These are phyloP conservation scores for Pestalotiopsis sp. DNA, from an alignment of 2,329 filamentous ascomycete species.

Conservation along the genomic window DNA sequence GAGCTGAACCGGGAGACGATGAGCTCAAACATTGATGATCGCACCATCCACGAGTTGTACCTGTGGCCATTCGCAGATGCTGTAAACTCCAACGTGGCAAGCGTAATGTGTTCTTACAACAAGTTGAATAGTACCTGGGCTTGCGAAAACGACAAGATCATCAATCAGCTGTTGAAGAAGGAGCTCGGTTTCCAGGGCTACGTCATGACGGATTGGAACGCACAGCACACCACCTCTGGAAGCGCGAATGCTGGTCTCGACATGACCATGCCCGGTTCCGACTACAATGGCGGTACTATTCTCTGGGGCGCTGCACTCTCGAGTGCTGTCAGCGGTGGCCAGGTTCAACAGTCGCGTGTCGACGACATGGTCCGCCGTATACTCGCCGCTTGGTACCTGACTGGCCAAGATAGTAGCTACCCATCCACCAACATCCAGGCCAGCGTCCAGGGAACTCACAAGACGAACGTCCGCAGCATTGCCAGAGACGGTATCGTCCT, in stretches of 20 bases:
- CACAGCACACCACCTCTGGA: constrained; percentile 72
- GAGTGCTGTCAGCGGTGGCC: constrained; percentile 57
- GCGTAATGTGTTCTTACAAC: constrained; percentile 76
- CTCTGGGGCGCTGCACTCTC: constrained; percentile 59
- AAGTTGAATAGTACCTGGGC: constrained; percentile 70
- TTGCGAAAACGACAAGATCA: constrained; percentile 63
- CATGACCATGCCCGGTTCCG: constrained; percentile 79
- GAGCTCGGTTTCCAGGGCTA: constrained; percentile 76
- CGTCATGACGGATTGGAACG: constrained; percentile 69
- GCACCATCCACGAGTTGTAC: constrained; percentile 69
- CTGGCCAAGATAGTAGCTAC: constrained; percentile 52
- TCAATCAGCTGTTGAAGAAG: constrained; percentile 67
- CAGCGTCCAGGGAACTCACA: constrained; percentile 62
- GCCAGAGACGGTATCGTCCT: constrained; percentile 63
- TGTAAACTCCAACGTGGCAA: constrained; percentile 65
- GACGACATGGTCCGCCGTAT: constrained; percentile 71
- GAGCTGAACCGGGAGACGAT: constrained; percentile 59
- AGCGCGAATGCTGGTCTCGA: constrained; percentile 72
- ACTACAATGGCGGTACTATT: constrained; percentile 54
- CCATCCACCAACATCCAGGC: constrained; percentile 58
- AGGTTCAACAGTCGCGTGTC: constrained; percentile 60
- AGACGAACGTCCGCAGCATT: constrained; percentile 61
- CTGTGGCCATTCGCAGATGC: constrained; percentile 72
- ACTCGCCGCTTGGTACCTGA: constrained; percentile 63
- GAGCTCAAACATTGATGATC: constrained; percentile 63